phyloP scores from a whole-genome alignment of 116 monocot species.

The Dioscorea cayenensis region DNA sequence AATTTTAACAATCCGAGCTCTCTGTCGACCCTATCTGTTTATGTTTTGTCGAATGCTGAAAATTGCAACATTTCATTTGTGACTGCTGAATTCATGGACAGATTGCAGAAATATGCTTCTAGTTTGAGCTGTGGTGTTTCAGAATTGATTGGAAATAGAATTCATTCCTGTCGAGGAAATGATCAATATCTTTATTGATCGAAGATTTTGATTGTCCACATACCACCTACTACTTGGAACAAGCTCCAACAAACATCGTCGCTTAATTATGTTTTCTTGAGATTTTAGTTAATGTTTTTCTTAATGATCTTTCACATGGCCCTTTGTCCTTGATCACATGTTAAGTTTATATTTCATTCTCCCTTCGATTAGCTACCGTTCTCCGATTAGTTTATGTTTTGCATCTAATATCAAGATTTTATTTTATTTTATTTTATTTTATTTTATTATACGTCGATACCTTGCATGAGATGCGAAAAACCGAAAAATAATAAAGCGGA shows the following conservation, averaged over 20 bases:
- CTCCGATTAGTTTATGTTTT: constrained; percentile 1
- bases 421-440: too few species aligned
- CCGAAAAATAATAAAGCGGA: background rate
- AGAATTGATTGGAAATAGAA: background rate
- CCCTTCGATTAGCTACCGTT: constrained; percentile 8
- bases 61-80: background rate
- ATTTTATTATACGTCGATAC: too few species aligned
- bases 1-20: background rate
- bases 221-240: background rate
- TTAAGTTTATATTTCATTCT: constrained; percentile 17
- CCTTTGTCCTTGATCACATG: constrained; percentile 23
- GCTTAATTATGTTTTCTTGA: constrained; percentile 3
- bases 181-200: too few species aligned
- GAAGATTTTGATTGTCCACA: background rate
- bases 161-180: constrained; percentile 7
- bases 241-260: background rate
- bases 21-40: background rate
- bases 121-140: background rate
- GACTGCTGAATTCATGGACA: background rate
- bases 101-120: background rate
- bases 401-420: too few species aligned
- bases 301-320: constrained; percentile 35
- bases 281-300: constrained; percentile 6
- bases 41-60: background rate
- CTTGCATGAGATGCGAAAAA: too few species aligned